phyloP scores from a whole-genome alignment of 2,329 filamentous ascomycete genomes.

The Verruconis gallopava region DNA sequence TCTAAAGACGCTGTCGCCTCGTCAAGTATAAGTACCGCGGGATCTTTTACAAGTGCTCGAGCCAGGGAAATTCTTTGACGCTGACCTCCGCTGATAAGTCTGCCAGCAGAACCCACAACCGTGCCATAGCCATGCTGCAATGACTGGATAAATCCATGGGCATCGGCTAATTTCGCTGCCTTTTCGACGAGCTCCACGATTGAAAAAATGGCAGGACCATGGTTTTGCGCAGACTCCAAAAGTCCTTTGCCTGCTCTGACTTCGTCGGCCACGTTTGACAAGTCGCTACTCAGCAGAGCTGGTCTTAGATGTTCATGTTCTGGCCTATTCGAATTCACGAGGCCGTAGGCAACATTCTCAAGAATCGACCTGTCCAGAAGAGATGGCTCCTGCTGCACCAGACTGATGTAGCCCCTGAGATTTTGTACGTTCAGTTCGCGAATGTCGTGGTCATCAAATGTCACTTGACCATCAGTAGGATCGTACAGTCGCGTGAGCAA shows the following conservation, averaged over 20 bases:
- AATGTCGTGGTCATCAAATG: constrained; percentile 27
- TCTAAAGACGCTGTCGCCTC: constrained; percentile 51
- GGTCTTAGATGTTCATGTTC: constrained; percentile 30
- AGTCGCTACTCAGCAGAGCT: constrained; percentile 26
- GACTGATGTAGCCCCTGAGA: constrained; percentile 24
- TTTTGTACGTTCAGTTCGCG: constrained; percentile 24
- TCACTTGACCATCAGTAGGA: constrained; percentile 19
- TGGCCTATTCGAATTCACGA: constrained; percentile 32
- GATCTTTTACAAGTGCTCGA: constrained; percentile 41
- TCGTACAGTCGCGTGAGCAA: constrained; percentile 30
- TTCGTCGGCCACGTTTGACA: constrained; percentile 23
- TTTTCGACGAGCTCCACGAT: constrained; percentile 36
- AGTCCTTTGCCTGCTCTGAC: constrained; percentile 20
- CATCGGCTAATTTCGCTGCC: constrained; percentile 44
- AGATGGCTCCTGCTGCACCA: constrained; percentile 40
- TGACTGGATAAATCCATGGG: constrained; percentile 63
- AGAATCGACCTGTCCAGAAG: constrained; percentile 39
- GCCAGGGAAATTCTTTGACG: constrained; percentile 48
- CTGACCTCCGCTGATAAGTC: constrained; percentile 51
- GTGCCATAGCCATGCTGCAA: constrained; percentile 63
- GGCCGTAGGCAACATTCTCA: constrained; percentile 54
- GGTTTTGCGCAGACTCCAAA: constrained; percentile 25
- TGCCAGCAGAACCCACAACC: constrained; percentile 60
- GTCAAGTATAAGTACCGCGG: constrained; percentile 45
- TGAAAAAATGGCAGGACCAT: constrained; percentile 28